These are phyloP conservation scores for Escallonia rubra DNA, from an alignment of 129 eudicot genomes.

Conservation along the genomic window DNA sequence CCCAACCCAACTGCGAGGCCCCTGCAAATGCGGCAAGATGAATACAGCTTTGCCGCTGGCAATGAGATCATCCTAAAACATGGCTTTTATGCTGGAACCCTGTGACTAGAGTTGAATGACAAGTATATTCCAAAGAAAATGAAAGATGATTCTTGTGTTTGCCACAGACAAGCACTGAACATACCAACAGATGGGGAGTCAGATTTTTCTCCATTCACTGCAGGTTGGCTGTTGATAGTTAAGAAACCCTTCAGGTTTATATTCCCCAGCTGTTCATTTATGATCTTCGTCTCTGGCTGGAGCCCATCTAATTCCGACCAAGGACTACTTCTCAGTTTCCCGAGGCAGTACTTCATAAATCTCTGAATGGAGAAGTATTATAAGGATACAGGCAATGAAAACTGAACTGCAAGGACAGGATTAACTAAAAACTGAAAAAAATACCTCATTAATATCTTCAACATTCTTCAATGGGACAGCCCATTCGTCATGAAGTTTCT, in stretches of 20 bases:
- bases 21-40: too few relatives aligned
- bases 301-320: conserved; percentile 96
- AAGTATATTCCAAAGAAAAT: too few relatives aligned
- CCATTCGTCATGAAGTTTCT: conserved; percentile 91
- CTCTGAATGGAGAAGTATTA: conserved; percentile 36
- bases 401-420: neutral
- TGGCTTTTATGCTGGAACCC: too few relatives aligned
- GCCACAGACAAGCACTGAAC: conserved; percentile 11
- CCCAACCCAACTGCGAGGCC: too few relatives aligned
- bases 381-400: conserved; percentile 9
- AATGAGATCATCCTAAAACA: too few relatives aligned
- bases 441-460: conserved; percentile 84
- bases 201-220: conserved; percentile 81
- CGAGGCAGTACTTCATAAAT: conserved; percentile 75
- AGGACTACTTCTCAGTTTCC: conserved; percentile 78
- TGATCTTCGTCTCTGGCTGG: conserved; percentile 94
- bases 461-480: conserved; percentile 66
- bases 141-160: too few relatives aligned
- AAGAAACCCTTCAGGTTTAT: conserved; percentile 82
- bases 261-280: conserved; percentile 56
- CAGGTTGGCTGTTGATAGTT: conserved; percentile 93
- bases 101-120: too few relatives aligned
- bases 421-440: neutral
- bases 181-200: conserved; percentile 86
- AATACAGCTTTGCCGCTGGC: too few relatives aligned